A percentile compares a stretch with the other conserved stretches of the same genome.
phyloP scores from a whole-genome alignment of 2,329 filamentous ascomycete genomes.

The Pyrenochaeta sp. region DNA sequence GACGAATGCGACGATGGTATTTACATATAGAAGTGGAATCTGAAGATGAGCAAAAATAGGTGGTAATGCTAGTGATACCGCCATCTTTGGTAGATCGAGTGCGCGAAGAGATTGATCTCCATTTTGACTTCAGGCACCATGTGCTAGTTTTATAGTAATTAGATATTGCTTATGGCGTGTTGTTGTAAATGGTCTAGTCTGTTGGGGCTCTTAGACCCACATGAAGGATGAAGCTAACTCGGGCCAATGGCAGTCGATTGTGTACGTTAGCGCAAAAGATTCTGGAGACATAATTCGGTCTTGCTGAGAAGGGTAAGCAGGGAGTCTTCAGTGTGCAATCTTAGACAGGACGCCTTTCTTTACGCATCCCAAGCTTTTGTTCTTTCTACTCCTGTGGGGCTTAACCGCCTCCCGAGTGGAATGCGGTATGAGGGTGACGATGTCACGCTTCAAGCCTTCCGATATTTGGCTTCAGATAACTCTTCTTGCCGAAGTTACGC shows the following conservation, averaged over 20 bases:
- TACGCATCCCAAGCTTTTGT: background rate
- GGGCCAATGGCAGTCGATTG: background rate
- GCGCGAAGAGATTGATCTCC: too few relatives aligned
- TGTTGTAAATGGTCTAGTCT: too few relatives aligned
- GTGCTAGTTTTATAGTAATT: background rate
- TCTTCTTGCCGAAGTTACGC: background rate
- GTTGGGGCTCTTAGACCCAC: background rate
- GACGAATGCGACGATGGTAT: conserved; percentile 25
- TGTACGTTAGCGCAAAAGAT: conserved; percentile 4
- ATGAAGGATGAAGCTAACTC: background rate
- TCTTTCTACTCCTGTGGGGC: background rate
- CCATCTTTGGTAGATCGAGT: background rate
- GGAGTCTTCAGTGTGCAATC: background rate
- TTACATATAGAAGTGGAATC: conserved; percentile 21
- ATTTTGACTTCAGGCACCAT: background rate
- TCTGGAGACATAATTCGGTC: background rate
- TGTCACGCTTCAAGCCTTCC: too few relatives aligned
- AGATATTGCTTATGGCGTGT: background rate
- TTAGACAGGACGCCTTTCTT: too few relatives aligned
- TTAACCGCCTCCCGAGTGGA: background rate
- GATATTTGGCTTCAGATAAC: too few relatives aligned
- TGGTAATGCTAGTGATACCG: conserved; percentile 15
- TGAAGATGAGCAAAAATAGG: conserved; percentile 15
- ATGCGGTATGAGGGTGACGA: background rate
- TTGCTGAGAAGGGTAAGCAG: background rate